A percentile compares a stretch with the other conserved stretches of the same genome.
Conservation (phyloP, 768 basidiomycete genomes). For the Mycena kentingensis region DNA sequence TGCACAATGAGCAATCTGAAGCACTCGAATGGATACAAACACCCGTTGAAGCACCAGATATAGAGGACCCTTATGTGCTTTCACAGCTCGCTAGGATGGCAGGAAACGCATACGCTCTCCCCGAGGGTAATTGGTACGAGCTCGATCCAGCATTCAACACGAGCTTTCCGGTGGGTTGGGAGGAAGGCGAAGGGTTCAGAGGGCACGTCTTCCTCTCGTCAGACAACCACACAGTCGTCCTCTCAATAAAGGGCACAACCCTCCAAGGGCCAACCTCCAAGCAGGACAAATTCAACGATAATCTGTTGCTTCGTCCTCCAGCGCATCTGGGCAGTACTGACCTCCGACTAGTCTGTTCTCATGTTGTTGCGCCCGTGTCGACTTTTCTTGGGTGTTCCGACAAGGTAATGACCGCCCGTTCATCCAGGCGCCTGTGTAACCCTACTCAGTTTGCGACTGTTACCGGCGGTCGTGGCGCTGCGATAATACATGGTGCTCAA, state of each 20-base stretch:
- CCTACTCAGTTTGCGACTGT: conserved; percentile 74
- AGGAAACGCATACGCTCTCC: conserved; percentile 84
- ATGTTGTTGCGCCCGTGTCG: conserved; percentile 92
- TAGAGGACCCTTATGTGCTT: conserved; percentile 78
- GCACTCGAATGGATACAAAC: conserved; percentile 67
- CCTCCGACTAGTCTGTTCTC: conserved; percentile 55
- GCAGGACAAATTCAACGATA: conserved; percentile 94
- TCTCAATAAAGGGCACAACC: conserved; percentile 89
- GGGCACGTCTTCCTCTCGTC: conserved; percentile 85
- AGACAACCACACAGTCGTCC: conserved; percentile 79
- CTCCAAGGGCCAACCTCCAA: conserved; percentile 82
- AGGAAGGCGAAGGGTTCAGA: conserved; percentile 75
- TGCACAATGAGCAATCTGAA: conserved; percentile 51
- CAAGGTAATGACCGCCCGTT: conserved; percentile 31
- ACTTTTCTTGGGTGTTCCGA: conserved; percentile 81
- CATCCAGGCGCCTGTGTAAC: background rate
- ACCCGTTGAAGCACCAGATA: conserved; percentile 71
- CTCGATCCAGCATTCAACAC: conserved; percentile 74
- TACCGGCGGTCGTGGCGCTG: conserved; percentile 72
- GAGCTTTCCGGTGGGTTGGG: conserved; percentile 85
- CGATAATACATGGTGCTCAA: conserved; percentile 60
- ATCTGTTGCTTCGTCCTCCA: conserved; percentile 42
- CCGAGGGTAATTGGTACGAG: conserved; percentile 79
- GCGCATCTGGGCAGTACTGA: background rate
- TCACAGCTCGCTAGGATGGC: conserved; percentile 84